Base-by-base conservation (phyloP, 164 flowering plant species). In the Macadamia tetraphylla region DNA sequence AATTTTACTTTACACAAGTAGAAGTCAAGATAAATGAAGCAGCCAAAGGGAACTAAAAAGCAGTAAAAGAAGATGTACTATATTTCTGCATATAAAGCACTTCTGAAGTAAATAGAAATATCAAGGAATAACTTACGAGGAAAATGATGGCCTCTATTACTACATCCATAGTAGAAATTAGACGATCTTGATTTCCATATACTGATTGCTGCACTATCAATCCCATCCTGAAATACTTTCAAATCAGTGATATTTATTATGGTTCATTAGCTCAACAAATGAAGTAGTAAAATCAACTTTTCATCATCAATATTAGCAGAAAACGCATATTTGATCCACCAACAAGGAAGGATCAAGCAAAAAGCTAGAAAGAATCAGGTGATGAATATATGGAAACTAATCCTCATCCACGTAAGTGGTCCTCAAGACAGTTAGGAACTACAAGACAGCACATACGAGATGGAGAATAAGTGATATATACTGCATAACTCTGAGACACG, bases 131-230 rank as follows among this genome's bases (percentile, higher is more conserved):
- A 82, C 98, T 87, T 85, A 92, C 99, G 69, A 64, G 89, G 30
- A 76, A 83, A 88, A 74, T 67, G 77, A 61, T 78, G 85, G 51
- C 91, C 85, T 79, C 94, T 82, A 69, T 75, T 72, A 73, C 92
- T 87, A 80, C 99, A 94, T 63, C 92, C 91, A 71, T 83, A 79
- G 78, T 81, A 94, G 63, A 71, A 74, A 55, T 83, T 79, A 9
- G 98, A 80, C 73, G 79, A 78, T 46, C 80, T 77, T 42, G 99
- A 92, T 75, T 92, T 86, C 99, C 99, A 94, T 63, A 92, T 84
- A 82, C 88, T 83, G 74, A 90, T 82, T 46, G 77, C 81, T 32
- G 59, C 81, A 70, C 67, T 92, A 51, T 67, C 69, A 64, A 67
- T 44, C 29, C 67, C 63, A 32, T 48, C 75, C 82, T 79, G 77